These are phyloP conservation scores for Lipomyces japonicus DNA, from an alignment of 805 yeast species.

Conservation along the genomic window DNA sequence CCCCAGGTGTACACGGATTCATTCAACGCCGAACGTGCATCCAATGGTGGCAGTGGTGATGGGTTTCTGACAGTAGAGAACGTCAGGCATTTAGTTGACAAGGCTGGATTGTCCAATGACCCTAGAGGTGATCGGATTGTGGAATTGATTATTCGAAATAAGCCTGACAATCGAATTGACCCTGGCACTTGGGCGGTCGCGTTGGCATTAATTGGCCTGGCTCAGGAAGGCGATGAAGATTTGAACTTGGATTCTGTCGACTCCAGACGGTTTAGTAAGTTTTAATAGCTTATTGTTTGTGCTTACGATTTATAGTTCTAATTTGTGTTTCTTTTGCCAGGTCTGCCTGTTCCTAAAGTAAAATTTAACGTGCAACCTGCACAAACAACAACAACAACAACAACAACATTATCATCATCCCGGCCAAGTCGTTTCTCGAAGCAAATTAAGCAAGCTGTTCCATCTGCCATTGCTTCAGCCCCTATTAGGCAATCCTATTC, in stretches of 20 bases:
- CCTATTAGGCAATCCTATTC: not conserved
- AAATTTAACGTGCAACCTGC: slow-evolving; percentile 5
- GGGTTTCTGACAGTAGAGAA: slow-evolving; percentile 15
- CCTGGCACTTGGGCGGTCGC: slow-evolving; percentile 36
- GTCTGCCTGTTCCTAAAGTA: slow-evolving; percentile 15
- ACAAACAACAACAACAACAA: not conserved
- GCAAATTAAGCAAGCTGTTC: not conserved
- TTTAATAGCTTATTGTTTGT: not conserved
- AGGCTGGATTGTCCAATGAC: slow-evolving; percentile 23
- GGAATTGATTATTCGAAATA: slow-evolving; percentile 19
- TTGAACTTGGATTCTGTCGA: slow-evolving; percentile 34
- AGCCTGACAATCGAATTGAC: slow-evolving; percentile 30
- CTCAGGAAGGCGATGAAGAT: slow-evolving; percentile 36
- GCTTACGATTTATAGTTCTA: not conserved
- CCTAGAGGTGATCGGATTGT: slow-evolving; percentile 16
- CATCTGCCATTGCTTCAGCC: not conserved
- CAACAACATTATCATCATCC: not conserved
- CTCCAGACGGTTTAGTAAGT: slow-evolving; percentile 23
- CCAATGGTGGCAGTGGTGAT: slow-evolving; percentile 9
- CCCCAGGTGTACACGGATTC: slow-evolving; percentile 27
- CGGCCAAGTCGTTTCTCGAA: no score
- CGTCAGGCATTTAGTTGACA: slow-evolving; percentile 23
- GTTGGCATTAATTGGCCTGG: slow-evolving; percentile 37
- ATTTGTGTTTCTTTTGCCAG: not conserved
- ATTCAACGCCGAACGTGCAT: slow-evolving; percentile 29